Base-by-base conservation (phyloP, 192 early-diverging fungal species). In the Mortierella claussenii region DNA sequence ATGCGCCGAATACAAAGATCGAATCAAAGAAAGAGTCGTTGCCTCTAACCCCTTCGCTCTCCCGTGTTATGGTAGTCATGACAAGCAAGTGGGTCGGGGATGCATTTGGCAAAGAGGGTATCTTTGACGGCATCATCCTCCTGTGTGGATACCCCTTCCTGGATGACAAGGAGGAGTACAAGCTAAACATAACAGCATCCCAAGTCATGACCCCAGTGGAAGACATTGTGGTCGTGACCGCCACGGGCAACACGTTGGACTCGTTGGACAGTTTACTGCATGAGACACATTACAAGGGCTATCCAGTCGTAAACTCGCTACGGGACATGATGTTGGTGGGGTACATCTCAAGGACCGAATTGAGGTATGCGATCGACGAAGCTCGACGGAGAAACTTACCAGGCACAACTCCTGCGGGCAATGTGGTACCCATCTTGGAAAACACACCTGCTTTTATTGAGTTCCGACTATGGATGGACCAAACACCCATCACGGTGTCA, bases 31-130 rank as follows among this genome's bases (percentile, higher is more conserved):
- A 10, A 23, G 20, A 24, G 20, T 51, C 9, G 2, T 51, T 51
- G 21, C 5, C 20, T 51, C 11, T 15, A 9, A 21, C n/a, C 48
- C 18, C 51, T 26, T 2, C 28, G n/a, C 30, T 42, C 10, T 44
- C 37, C 17, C 17, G 42, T 71, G n/a, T 58, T 27, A 43, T 8
- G 9, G 12, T 87, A 60, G 83, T 94, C 23, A 89, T 94, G 86
- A 87, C 91, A n/a, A 91, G 90, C 24, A 88, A 91, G 33, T 85
- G 88, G 60, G 87, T 93, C 15, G 93, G 89, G 24, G 94, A 95
- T 64, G 81, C 82, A 28, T 89, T 94, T 60, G 89, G 86, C 21
- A 86, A 84, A 49, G 91, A 89, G 47, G 92, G 93, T 8, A 92
- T 95, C 51, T 84, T 82, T 60, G 80, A 82, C 23, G 80, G 69